These are phyloP conservation scores for Escallonia rubra DNA, from an alignment of 129 eudicot genomes.

Conservation along the genomic window DNA sequence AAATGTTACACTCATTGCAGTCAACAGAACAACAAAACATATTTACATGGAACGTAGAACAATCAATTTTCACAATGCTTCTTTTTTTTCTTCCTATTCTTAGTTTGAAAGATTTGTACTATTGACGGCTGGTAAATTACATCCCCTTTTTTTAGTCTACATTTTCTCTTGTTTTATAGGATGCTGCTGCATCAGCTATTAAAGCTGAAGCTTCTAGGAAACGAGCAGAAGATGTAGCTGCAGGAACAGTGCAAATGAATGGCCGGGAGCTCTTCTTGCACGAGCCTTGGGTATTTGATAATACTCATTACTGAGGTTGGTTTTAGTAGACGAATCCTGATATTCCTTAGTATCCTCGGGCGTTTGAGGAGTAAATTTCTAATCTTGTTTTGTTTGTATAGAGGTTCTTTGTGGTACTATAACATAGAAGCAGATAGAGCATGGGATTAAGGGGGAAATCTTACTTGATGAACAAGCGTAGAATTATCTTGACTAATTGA, in stretches of 20 bases:
- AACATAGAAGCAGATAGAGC: too few species aligned
- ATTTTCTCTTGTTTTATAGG: conserved; percentile 35
- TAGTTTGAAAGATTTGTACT: too few species aligned
- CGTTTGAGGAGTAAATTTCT: background rate
- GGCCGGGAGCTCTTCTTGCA: conserved; percentile 81
- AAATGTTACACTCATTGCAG: too few species aligned
- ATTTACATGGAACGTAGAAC: too few species aligned
- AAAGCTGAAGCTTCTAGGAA: conserved; percentile 75
- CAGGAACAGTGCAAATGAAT: conserved; percentile 71
- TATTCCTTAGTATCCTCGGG: background rate
- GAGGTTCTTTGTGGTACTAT: too few species aligned
- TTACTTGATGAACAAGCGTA: too few species aligned
- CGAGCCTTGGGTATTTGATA: conserved; percentile 89
- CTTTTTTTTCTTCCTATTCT: too few species aligned
- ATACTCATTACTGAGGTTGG: conserved; percentile 39
- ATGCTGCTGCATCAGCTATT: conserved; percentile 56
- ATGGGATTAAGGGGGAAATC: too few species aligned
- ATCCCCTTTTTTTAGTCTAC: background rate
- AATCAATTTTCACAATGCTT: too few species aligned
- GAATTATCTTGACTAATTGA: too few species aligned
- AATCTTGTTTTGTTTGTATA: too few species aligned
- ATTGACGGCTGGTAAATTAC: background rate
- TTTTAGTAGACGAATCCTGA: background rate
- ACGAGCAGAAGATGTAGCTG: conserved; percentile 77
- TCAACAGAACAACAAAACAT: too few species aligned